These are phyloP conservation scores for Oryza meyeriana DNA, from an alignment of 176 grass and related monocot genomes.

Conservation along the genomic window DNA sequence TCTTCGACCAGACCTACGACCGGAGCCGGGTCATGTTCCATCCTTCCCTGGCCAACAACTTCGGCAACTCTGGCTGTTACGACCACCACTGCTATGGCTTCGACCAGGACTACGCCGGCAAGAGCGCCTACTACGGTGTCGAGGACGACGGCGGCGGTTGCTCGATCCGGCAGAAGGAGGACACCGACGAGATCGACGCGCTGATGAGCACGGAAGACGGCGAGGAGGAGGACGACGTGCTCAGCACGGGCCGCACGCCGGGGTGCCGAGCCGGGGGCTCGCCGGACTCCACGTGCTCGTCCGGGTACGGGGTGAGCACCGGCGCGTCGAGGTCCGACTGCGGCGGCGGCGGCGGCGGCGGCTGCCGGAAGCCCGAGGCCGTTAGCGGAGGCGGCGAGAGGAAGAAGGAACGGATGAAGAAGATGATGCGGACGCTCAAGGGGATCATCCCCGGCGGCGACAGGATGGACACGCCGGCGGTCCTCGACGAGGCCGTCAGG, in stretches of 20 bases:
- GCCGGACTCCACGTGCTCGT: constrained; percentile 83
- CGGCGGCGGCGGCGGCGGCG: background rate
- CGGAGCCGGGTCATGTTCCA: constrained; percentile 95
- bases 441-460: constrained; percentile 77
- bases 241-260: constrained; percentile 83
- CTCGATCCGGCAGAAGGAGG: constrained; percentile 64
- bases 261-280: constrained; percentile 52
- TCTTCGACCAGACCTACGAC: constrained; percentile 87
- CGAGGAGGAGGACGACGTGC: constrained; percentile 73
- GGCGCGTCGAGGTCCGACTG: background rate
- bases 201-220: constrained; percentile 83
- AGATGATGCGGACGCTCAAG: constrained; percentile 77
- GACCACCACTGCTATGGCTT: constrained; percentile 8
- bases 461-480: constrained; percentile 75
- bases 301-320: background rate
- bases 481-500: constrained; percentile 72
- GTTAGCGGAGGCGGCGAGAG: background rate
- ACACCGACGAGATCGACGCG: constrained; percentile 88
- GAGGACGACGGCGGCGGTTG: constrained; percentile 17
- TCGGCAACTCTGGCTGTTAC: constrained; percentile 37
- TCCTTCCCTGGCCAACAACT: constrained; percentile 70
- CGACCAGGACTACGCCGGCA: constrained; percentile 21
- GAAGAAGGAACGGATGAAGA: constrained; percentile 81
- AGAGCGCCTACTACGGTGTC: background rate
- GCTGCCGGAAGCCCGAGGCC: background rate